Percentiles rank a stretch among this genome's conserved stretches.
phyloP scores from a whole-genome alignment of 305 asterid species.

The Fraxinus angustifolia region DNA sequence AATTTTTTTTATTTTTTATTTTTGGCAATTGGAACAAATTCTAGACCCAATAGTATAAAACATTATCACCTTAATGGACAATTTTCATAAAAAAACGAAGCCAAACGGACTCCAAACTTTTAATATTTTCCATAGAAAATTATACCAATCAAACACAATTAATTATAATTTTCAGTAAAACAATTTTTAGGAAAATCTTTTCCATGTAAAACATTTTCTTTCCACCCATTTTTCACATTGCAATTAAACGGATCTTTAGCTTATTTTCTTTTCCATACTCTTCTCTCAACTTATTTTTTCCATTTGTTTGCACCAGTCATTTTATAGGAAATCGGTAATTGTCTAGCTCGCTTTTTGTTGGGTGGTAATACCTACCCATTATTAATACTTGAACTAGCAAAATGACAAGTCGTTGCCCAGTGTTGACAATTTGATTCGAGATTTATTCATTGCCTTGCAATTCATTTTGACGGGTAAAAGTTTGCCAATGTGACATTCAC shows the following conservation, averaged over 20 bases:
- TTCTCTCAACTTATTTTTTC: neutral
- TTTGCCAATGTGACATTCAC: neutral
- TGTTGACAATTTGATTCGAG: neutral
- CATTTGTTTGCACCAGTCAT: neutral
- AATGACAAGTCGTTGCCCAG: neutral
- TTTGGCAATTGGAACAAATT: no score
- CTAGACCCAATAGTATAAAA: no score
- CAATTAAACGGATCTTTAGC: neutral
- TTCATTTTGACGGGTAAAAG: neutral
- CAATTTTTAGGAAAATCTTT: no score
- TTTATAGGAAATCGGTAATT: neutral
- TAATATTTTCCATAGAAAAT: no score
- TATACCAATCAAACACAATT: no score
- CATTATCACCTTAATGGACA: no score
- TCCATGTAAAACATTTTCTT: no score
- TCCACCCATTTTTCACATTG: no score
- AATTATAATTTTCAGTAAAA: no score
- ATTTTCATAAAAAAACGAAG: no score
- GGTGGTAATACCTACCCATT: neutral
- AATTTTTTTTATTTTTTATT: no score
- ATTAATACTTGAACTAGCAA: neutral
- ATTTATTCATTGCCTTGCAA: neutral
- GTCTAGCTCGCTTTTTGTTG: neutral
- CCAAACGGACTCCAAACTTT: no score
- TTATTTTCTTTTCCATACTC: neutral